Evolutionary conservation across 129 eudicot species (phyloP), one percentile per base, ranked within the genome.

Genomic region (Lactuca saligna): DNA sequence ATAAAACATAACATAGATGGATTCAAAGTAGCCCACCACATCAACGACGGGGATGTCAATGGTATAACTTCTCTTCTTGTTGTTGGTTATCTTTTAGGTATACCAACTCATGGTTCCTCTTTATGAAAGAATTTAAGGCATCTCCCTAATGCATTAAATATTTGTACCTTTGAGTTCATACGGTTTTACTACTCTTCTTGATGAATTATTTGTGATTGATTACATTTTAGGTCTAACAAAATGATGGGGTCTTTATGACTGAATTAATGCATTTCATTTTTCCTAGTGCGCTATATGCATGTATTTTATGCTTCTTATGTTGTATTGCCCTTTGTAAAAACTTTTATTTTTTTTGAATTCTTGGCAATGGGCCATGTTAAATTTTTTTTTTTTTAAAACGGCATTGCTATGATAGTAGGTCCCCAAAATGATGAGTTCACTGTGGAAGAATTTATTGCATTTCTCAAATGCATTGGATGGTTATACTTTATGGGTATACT

Each of bases 41-140:
- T 25, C 8, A 2, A 7, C 7, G 44, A 39, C 8, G 44, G 44
- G 44, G 44, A 57, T 59, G 58, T 72, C 74, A 68, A 55, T 42
- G 59, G 9, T 64, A 64, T 53, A 75, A 67, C 53, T 80, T 44
- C 32, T 15, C 51, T 60, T 17, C 66, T 60, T 53, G 51, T 48
- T 57, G 61, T 70, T 63, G 44, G 32, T 65, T 57, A 44, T 15
- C 33, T 6, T 25, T 39, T 32, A 38, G 9, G 56, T 67, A 62
- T 59, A 67, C 69, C 74, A 59, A 75, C 69, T 68, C 74, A 51
- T 59, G 61, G 54, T 60, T 50, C 48, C 66, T 75, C 32, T 59
- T 68, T 67, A 60, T 68, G 80, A 60, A 20, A 37, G 57, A 37
- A 60, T 68, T 75, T 38, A 75, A 58, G 68, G 64, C 75, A 59